phyloP scores from a whole-genome alignment of 768 basidiomycete species.

The Dentipellis sp. region DNA sequence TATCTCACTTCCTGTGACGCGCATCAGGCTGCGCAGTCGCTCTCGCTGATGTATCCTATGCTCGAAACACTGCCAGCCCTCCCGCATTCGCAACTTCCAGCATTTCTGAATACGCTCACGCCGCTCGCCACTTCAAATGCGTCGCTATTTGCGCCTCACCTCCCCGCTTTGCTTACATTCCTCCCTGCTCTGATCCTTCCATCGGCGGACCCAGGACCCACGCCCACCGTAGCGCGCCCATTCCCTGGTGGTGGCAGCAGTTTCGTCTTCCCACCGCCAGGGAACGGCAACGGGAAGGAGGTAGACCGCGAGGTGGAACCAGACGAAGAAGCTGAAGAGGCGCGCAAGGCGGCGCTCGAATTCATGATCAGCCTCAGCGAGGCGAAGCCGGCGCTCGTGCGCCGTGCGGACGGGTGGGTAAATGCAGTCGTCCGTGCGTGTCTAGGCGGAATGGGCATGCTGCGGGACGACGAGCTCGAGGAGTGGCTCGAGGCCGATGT shows the following conservation, averaged over 20 bases:
- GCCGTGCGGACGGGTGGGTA: conserved; percentile 62
- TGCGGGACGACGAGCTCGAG: conserved; percentile 51
- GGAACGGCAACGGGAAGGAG: conserved; percentile 15
- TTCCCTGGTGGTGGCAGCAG: conserved; percentile 25
- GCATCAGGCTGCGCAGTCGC: conserved; percentile 49
- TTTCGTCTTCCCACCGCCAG: conserved; percentile 30
- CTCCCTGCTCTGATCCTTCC: conserved; percentile 67
- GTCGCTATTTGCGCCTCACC: conserved; percentile 63
- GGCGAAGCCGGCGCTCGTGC: conserved; percentile 60
- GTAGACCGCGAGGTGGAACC: conserved; percentile 32
- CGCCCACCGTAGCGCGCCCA: conserved; percentile 41
- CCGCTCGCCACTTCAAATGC: conserved; percentile 64
- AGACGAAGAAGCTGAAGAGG: conserved; percentile 58
- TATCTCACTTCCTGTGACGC: conserved; percentile 59
- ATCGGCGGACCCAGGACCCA: conserved; percentile 40
- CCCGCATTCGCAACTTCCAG: conserved; percentile 43
- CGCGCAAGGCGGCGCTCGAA: conserved; percentile 69
- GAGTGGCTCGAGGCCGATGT: conserved; percentile 74
- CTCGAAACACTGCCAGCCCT: conserved; percentile 64
- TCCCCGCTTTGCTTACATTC: conserved; percentile 58
- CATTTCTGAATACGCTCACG: conserved; percentile 59
- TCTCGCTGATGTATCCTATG: conserved; percentile 58
- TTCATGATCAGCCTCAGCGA: conserved; percentile 80
- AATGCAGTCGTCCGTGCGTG: conserved; percentile 63
- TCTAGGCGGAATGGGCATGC: conserved; percentile 74